phyloP scores from a whole-genome alignment of 768 basidiomycete species.

The Tulasnella sp. region DNA sequence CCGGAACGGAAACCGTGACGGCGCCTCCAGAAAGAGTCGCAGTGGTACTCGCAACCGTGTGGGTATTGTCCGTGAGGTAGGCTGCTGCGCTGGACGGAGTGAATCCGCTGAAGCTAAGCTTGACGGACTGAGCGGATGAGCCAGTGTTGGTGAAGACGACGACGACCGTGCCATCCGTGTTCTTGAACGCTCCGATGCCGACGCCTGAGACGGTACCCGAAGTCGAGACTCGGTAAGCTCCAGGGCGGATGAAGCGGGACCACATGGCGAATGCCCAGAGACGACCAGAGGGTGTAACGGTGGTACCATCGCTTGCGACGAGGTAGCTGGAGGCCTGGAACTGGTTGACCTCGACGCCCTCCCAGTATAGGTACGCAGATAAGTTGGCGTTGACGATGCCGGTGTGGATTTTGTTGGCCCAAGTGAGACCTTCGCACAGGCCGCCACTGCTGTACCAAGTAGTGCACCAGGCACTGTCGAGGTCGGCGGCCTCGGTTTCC shows the following conservation, averaged over 20 bases:
- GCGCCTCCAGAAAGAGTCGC: neutral
- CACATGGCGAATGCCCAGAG: slow-evolving; percentile 21
- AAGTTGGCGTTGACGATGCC: slow-evolving; percentile 17
- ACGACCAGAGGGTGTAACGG: neutral
- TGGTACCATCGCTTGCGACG: slow-evolving; percentile 2
- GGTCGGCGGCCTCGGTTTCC: slow-evolving; percentile 20
- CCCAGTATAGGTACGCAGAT: slow-evolving; percentile 19
- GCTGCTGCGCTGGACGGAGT: neutral
- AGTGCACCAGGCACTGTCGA: neutral
- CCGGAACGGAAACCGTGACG: neutral
- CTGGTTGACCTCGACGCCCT: slow-evolving; percentile 14
- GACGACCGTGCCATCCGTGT: slow-evolving; percentile 11
- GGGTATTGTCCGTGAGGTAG: neutral
- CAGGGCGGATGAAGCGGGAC: slow-evolving; percentile 20
- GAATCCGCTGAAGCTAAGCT: neutral
- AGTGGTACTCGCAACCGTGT: neutral
- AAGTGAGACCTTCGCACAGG: neutral
- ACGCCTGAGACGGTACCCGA: neutral
- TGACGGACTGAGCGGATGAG: neutral
- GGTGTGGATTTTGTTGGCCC: slow-evolving; percentile 9
- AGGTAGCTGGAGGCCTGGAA: neutral
- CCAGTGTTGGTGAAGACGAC: slow-evolving; percentile 3
- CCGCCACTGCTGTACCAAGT: neutral
- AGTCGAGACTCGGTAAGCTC: slow-evolving; percentile 15
- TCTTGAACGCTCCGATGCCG: slow-evolving; percentile 17